Evolutionary conservation across 257 asterid species (phyloP).

Genomic region (Lycium barbarum): DNA sequence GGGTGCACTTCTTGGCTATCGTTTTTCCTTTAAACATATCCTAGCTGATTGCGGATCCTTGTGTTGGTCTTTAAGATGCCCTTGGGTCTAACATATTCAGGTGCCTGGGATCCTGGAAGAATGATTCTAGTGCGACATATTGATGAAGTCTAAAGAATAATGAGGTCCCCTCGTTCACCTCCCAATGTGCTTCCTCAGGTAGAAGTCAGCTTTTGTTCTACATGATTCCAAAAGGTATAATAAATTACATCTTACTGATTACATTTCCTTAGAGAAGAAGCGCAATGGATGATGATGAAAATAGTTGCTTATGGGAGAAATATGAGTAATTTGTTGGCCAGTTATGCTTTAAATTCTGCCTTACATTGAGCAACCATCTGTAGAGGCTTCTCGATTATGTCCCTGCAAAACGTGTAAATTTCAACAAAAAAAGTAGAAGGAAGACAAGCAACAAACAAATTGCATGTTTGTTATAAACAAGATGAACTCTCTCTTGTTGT

Average conservation of each 20-base stretch:
- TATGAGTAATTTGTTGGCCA: not conserved
- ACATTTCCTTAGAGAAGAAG: not conserved
- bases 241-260: not conserved
- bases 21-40: not conserved
- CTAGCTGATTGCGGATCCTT: not conserved
- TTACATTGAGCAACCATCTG: not conserved
- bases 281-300: not conserved
- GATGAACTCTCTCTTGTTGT: not conserved
- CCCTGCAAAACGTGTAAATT: no score
- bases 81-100: no score
- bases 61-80: conserved; percentile 7
- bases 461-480: not conserved
- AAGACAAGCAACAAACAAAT: not conserved
- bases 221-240: not conserved
- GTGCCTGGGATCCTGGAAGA: no score
- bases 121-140: no score
- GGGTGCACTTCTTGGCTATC: not conserved
- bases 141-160: no score
- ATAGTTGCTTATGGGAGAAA: no score
- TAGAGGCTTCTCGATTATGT: no score
- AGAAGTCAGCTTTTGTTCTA: not conserved
- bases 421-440: not conserved
- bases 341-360: not conserved
- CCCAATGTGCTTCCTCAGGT: not conserved
- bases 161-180: not conserved